A percentile compares a stretch with the other conserved stretches of the same genome.
Evolutionary conservation across 2,329 filamentous ascomycete genomes (phyloP).

Genomic region (Hymenoscyphus occultus): DNA sequence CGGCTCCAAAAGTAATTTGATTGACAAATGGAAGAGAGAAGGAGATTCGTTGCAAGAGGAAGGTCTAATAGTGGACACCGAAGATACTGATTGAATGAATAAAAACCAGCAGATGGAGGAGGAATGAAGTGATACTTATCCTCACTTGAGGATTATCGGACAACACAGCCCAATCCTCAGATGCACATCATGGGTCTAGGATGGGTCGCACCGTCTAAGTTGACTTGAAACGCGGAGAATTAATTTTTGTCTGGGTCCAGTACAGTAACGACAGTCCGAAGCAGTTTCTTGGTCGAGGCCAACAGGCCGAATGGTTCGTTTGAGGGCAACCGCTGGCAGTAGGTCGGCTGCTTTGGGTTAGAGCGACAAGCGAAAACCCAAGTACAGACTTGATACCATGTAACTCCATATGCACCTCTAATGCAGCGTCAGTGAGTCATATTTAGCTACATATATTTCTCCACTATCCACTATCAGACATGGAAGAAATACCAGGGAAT

Average conservation of each 20-base stretch:
- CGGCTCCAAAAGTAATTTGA: slow-evolving; percentile 30
- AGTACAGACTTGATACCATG: background rate
- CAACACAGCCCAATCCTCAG: slow-evolving; percentile 32
- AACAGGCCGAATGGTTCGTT: slow-evolving; percentile 34
- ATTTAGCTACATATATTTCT: slow-evolving; percentile 25
- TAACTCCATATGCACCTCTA: slow-evolving; percentile 17
- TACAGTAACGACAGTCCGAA: slow-evolving; percentile 20
- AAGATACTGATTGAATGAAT: slow-evolving; percentile 30
- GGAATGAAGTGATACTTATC: slow-evolving; percentile 35
- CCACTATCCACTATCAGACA: slow-evolving; percentile 5
- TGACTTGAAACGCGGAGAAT: slow-evolving; percentile 34
- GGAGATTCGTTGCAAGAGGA: slow-evolving; percentile 35
- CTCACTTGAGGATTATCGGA: slow-evolving; percentile 19
- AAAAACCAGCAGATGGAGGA: slow-evolving; percentile 31
- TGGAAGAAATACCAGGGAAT: slow-evolving; percentile 12
- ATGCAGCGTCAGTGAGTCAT: slow-evolving; percentile 37
- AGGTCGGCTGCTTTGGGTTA: slow-evolving; percentile 20
- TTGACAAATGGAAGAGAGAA: slow-evolving; percentile 24
- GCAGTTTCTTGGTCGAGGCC: slow-evolving; percentile 37
- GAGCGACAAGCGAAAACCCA: background rate
- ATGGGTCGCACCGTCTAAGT: slow-evolving; percentile 25
- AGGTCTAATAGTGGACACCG: slow-evolving; percentile 28
- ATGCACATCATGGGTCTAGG: slow-evolving; percentile 24
- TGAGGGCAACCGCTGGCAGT: slow-evolving; percentile 31
- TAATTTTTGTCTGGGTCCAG: slow-evolving; percentile 17